Conservation (phyloP, 192 early-diverging fungal genomes). For the Funneliformis mosseae region DNA sequence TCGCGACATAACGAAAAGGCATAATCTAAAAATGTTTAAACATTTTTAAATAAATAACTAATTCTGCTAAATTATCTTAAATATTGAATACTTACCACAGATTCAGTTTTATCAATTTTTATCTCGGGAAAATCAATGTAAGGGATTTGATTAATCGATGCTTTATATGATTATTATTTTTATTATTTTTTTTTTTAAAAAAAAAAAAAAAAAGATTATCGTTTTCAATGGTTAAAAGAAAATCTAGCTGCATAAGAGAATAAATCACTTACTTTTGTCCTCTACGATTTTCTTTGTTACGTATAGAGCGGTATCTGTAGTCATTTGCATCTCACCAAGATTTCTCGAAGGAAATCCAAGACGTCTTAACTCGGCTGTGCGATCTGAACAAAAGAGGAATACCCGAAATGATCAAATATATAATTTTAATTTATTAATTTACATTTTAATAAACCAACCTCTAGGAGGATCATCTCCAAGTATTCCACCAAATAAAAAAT, state of each 20-base stretch:
- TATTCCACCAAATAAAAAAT: constrained; percentile 85
- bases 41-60: background rate
- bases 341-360: constrained; percentile 72
- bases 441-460: constrained; percentile 38
- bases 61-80: background rate
- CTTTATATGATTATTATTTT: constrained; percentile 34
- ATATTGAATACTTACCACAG: constrained; percentile 43
- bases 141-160: constrained; percentile 60
- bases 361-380: constrained; percentile 62
- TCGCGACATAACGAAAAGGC: constrained; percentile 78
- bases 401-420: background rate
- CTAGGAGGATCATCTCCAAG: constrained; percentile 68
- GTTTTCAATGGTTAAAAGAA: background rate
- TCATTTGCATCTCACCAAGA: constrained; percentile 81
- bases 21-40: constrained; percentile 46
- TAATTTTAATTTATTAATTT: background rate
- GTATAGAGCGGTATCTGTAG: constrained; percentile 80
- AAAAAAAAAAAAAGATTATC: background rate
- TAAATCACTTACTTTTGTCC: constrained; percentile 52
- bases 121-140: constrained; percentile 79
- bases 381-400: constrained; percentile 37
- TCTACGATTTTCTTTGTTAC: constrained; percentile 71
- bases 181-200: background rate
- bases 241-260: background rate
- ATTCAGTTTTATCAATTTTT: constrained; percentile 65